Evolutionary conservation across 1,284 basidiomycete species (phyloP).

Genomic region (Vanrija pseudolonga): DNA sequence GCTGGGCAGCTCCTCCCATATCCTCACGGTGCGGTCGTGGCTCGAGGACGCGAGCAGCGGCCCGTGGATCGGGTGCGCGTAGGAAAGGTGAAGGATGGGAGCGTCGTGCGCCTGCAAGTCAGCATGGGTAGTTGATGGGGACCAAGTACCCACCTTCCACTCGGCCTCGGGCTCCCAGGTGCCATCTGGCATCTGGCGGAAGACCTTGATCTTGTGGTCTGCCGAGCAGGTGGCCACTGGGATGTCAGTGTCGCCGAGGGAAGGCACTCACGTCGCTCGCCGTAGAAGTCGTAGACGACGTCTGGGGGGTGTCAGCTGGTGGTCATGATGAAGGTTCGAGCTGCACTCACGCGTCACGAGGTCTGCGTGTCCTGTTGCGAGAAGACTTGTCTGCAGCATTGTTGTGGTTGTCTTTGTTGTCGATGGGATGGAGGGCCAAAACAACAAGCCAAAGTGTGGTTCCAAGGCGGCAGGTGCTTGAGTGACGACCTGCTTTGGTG

Average conservation of each 20-base stretch:
- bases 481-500: not conserved
- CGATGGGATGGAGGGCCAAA: not conserved
- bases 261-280: constrained; percentile 56
- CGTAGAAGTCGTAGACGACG: constrained; percentile 84
- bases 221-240: constrained; percentile 47
- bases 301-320: constrained; percentile 54
- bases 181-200: constrained; percentile 64
- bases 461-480: not conserved
- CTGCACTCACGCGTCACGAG: constrained; percentile 45
- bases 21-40: constrained; percentile 81
- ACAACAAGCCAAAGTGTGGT: constrained; percentile 1
- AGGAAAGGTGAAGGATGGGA: constrained; percentile 72
- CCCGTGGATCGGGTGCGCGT: constrained; percentile 87
- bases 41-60: constrained; percentile 76
- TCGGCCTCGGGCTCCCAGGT: constrained; percentile 71
- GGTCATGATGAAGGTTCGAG: constrained; percentile 1
- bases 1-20: constrained; percentile 68
- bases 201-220: constrained; percentile 70
- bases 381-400: constrained; percentile 48
- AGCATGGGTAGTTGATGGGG: not conserved
- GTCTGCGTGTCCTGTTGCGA: constrained; percentile 47
- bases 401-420: not conserved
- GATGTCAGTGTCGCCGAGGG: not conserved
- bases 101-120: constrained; percentile 75
- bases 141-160: constrained; percentile 78